Evolutionary conservation across 1,284 basidiomycete genomes (phyloP), one percentile per base, ranked within the genome.

Genomic region (Ceratobasidium sp.): DNA sequence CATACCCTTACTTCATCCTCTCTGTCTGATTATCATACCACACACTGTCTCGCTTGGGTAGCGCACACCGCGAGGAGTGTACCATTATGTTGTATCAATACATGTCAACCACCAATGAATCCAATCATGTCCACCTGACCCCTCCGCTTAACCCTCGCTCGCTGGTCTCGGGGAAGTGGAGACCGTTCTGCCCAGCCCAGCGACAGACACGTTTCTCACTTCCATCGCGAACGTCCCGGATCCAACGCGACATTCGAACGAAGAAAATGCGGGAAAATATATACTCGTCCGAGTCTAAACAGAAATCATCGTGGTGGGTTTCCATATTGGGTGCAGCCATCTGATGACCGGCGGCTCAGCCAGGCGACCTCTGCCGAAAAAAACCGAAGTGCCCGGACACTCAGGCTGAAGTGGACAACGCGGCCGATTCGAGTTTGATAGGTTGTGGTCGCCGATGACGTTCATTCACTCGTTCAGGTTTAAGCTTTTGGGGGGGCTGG

Each of bases 1-100:
- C n/a, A 67, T 67, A 67, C 50, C 50, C 36, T 34, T 18, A 4
- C 34, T 23, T 8, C 32, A 16, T 9, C 36, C 23, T 74, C 41
- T 28, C 52, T 28, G 45, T 46, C n/a, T 46, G n/a, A n/a, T 18
- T 3, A 46, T 46, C 16, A 18, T 14, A 46, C n/a, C 45, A 21
- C n/a, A 46, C 45, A 28, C 48, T 50, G 48, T 50, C 48, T 50
- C 21, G 48, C 26, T 26, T 28, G 6, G 5, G 6, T 39, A 14
- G 36, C 36, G 14, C 14, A 39, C 36, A 39, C 14, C 14, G 36
- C 48, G 18, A 50, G 21, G 26, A 2, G 18, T 26, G 48, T 50
- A 50, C 48, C 8, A 50, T 50, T 50, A 50, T 50, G 14, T 23
- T 50, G 48, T 50, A 50, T 50, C 48, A 3, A 26, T 50, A 50